Base-by-base conservation (phyloP, 78 protist species). In the Ministeria vibrans region DNA sequence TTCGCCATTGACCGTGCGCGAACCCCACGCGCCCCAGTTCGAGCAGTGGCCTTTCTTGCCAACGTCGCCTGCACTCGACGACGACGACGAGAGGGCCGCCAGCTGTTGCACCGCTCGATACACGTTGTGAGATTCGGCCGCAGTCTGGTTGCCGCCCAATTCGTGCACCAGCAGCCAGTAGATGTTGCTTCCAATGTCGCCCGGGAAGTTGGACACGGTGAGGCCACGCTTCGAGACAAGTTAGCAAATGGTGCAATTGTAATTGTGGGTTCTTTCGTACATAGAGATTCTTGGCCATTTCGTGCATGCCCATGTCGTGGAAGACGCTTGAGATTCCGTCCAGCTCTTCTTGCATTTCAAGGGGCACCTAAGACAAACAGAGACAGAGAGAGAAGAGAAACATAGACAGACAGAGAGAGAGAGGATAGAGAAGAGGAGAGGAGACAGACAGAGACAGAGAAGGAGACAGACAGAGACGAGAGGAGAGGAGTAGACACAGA, bases 1-100 rank as follows among this genome's bases (percentile, higher is more conserved):
- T 38, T 77, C 68, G 27, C 87, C 84, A 25, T 61, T n/a, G 1
- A 36, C 23, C 7, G 91, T 87, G 38, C 83, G 75, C 23, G 42
- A 39, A 20, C 91, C 87, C 91, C 91, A 87, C 28, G 68, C 83
- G 18, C 66, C 53, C 32, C 81, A 82, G 41, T 77, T 83, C 18
- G 87, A 82, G 45, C 91, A 87, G 72, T 63, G 76, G 34, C 66
- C n/a, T n/a, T n/a, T n/a, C n/a, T n/a, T n/a, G n/a, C n/a, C n/a
- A n/a, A n/a, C n/a, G n/a, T n/a, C n/a, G n/a, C n/a, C n/a, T n/a
- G n/a, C n/a, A n/a, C n/a, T n/a, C n/a, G n/a, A n/a, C n/a, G n/a
- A n/a, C n/a, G n/a, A n/a, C n/a, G 34, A 3, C 11, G 38, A 59
- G 5, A 30, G 11, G 25, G 6, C 66, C 18, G 25, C 34, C 7